A percentile compares a stretch with the other conserved stretches of the same genome.
phyloP scores from a whole-genome alignment of 2,329 filamentous ascomycete species.

The Clonostachys rhizophaga region DNA sequence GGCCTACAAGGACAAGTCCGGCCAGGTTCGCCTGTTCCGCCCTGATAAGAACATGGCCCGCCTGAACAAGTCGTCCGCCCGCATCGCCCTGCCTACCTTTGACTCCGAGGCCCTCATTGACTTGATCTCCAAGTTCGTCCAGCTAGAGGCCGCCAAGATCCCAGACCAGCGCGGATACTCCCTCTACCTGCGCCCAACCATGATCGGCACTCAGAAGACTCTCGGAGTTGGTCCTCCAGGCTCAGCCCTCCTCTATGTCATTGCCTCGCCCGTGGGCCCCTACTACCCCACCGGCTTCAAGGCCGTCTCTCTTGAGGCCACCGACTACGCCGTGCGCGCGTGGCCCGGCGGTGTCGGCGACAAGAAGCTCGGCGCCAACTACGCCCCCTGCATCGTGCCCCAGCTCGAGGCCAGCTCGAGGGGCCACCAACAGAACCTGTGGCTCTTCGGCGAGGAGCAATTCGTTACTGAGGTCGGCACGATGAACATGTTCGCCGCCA shows the following conservation, averaged over 20 bases:
- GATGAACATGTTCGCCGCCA: constrained; percentile 94
- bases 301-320: constrained; percentile 90
- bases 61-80: constrained; percentile 83
- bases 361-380: constrained; percentile 98
- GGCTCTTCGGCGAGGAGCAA: constrained; percentile 94
- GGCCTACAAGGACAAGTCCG: constrained; percentile 85
- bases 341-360: constrained; percentile 98
- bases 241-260: constrained; percentile 88
- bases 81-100: constrained; percentile 91
- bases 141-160: constrained; percentile 85
- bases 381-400: constrained; percentile 97
- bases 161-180: constrained; percentile 84
- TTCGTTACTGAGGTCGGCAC: constrained; percentile 96
- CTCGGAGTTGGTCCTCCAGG: constrained; percentile 90
- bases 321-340: constrained; percentile 91
- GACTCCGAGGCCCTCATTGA: constrained; percentile 69
- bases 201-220: constrained; percentile 95
- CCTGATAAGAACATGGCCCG: constrained; percentile 96
- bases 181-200: constrained; percentile 89
- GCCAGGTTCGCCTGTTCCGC: constrained; percentile 81
- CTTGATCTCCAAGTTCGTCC: constrained; percentile 74
- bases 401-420: constrained; percentile 87
- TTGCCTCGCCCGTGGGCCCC: constrained; percentile 92
- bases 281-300: constrained; percentile 99
- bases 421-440: constrained; percentile 97